These are phyloP conservation scores for Salvia splendens DNA, from an alignment of 257 asterid genomes.

Conservation along the genomic window DNA sequence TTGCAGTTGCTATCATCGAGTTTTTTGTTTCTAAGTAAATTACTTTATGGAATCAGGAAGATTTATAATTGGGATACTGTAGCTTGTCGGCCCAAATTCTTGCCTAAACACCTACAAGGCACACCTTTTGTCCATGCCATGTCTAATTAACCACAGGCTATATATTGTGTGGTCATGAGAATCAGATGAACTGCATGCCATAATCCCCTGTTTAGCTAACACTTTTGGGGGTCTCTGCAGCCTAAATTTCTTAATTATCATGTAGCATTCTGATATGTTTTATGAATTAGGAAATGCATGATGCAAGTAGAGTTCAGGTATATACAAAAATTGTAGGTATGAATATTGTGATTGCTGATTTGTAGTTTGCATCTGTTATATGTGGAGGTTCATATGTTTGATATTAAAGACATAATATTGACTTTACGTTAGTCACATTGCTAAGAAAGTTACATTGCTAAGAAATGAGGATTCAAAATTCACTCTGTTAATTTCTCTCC, in stretches of 20 bases:
- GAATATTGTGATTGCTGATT: neutral
- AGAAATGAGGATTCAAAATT: neutral
- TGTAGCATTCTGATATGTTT: neutral
- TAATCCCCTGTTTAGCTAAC: neutral
- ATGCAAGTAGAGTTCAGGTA: neutral
- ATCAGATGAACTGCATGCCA: neutral
- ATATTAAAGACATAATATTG: neutral
- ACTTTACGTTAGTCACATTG: neutral
- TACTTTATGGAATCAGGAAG: neutral
- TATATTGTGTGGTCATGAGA: neutral
- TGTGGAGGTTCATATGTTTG: constrained; percentile 15
- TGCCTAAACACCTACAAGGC: neutral
- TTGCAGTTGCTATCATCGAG: neutral
- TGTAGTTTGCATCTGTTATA: constrained; percentile 3
- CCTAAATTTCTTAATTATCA: neutral
- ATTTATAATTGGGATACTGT: neutral
- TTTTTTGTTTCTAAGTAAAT: neutral
- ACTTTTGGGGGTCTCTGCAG: neutral
- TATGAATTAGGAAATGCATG: neutral
- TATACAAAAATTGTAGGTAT: neutral
- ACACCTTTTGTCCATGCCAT: neutral
- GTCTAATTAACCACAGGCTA: neutral
- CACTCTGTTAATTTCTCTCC: neutral
- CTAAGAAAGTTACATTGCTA: neutral
- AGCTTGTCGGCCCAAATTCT: neutral